Evolutionary conservation across 2,329 filamentous ascomycete species (phyloP).

Genomic region (Venturia pyrina): DNA sequence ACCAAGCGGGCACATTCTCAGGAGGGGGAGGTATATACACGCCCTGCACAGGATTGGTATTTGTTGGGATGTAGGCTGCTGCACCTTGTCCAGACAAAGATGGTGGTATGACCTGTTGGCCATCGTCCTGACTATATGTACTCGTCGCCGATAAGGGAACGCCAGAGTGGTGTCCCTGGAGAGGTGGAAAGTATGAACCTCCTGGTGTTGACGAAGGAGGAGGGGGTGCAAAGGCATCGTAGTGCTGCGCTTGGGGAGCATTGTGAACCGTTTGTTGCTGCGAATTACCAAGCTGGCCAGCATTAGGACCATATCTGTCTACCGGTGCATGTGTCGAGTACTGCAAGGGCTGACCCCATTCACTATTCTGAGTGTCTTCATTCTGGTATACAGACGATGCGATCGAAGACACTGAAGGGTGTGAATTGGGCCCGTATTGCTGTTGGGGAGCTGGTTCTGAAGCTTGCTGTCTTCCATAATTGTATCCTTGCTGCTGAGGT

Average conservation of each 20-base stretch:
- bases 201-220: conserved; percentile 20
- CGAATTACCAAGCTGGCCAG: neutral
- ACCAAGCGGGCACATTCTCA: conserved; percentile 22
- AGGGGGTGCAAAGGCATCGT: neutral
- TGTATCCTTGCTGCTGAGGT: neutral
- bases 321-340: conserved; percentile 11
- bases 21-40: conserved; percentile 27
- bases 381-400: conserved; percentile 11
- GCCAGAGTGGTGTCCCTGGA: conserved; percentile 14
- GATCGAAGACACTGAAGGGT: conserved; percentile 20
- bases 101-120: conserved; percentile 23
- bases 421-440: neutral
- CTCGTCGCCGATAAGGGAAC: neutral
- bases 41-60: conserved; percentile 26
- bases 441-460: neutral
- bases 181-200: conserved; percentile 23
- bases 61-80: conserved; percentile 25
- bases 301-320: conserved; percentile 10
- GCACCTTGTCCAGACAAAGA: conserved; percentile 22
- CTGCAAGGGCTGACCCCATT: conserved; percentile 10
- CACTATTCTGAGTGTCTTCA: conserved; percentile 6
- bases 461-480: neutral
- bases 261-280: neutral
- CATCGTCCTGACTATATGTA: conserved; percentile 19
- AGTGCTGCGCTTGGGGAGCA: neutral